Base-by-base conservation (phyloP, 352 stramenopile species). In the Saprolegnia diclina region DNA sequence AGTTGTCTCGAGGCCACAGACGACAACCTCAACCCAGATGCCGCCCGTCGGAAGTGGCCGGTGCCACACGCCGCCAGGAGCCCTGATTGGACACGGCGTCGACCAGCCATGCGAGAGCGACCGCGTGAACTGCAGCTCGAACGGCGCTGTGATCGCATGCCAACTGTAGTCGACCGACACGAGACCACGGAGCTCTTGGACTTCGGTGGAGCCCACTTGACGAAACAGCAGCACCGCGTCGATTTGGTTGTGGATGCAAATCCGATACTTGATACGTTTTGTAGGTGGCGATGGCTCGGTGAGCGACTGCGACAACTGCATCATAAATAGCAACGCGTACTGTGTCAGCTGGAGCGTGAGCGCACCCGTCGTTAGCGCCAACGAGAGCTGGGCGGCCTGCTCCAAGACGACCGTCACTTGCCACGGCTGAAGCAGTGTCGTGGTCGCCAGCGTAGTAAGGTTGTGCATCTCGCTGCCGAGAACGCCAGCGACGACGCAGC, bases 11-110 rank as follows among this genome's bases (percentile, higher is more conserved):
- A 88, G 76, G 19, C 80, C 80, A 24, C 65, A 72, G n/a, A 87
- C 66, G 54, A 87, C 76, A 7, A 92, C 80, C 26, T 74, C 76
- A 45, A 92, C 52, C 85, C 85, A 94, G 44, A 92, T 65, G 65
- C 90, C 90, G 5, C 85, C 85, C 19, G 67, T 59, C 11, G 67
- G 68, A 13, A 46, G 38, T 59, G 89, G 86, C 44, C 81, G 88
- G 26, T 83, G 76, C 19, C 80, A 82, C 29, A 77, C 85, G 13
- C 89, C 81, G 29, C 65, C 54, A 56, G 37, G 57, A 55, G 48
- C 35, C 11, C 18, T 42, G 37, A 66, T 21, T 2, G 11, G 37
- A n/a, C 57, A 66, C 13, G 37, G 37, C 7, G 44, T 22, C 35
- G 38, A 66, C 57, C 57, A 66, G 7, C 14, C n/a, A 10, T 22